These are phyloP conservation scores for Pyrenula aspistea DNA, from an alignment of 495 filamentous ascomycete species.

Conservation along the genomic window DNA sequence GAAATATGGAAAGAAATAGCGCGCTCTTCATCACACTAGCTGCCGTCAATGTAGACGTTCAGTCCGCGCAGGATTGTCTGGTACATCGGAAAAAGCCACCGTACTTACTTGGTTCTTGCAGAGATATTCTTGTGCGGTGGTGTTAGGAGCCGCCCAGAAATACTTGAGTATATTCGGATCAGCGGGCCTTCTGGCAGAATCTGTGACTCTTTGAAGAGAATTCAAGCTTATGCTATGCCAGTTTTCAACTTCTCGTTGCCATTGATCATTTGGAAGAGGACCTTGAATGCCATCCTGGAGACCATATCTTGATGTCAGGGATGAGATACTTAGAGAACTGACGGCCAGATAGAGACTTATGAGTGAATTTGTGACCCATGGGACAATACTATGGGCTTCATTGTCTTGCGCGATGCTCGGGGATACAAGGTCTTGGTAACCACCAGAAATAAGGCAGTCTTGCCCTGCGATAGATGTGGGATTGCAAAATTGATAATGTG, in stretches of 20 bases:
- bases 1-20: background rate
- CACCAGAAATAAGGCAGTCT: background rate
- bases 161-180: background rate
- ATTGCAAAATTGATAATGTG: slow-evolving; percentile 4
- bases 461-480: background rate
- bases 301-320: background rate
- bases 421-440: background rate
- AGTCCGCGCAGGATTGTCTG: background rate
- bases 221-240: slow-evolving; percentile 1
- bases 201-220: slow-evolving; percentile 1
- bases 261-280: slow-evolving; percentile 5
- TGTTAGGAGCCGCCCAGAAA: background rate
- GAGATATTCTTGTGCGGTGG: background rate
- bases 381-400: background rate
- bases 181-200: slow-evolving; percentile 1
- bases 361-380: background rate
- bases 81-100: background rate
- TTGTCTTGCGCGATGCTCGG: background rate
- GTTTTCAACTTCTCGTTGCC: slow-evolving; percentile 6
- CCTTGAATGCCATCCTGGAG: background rate
- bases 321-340: background rate
- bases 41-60: background rate
- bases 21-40: background rate
- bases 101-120: background rate
- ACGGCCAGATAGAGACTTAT: background rate